These are phyloP conservation scores for Aspergillus texensis DNA, from an alignment of 2,329 filamentous ascomycete genomes.

Conservation along the genomic window DNA sequence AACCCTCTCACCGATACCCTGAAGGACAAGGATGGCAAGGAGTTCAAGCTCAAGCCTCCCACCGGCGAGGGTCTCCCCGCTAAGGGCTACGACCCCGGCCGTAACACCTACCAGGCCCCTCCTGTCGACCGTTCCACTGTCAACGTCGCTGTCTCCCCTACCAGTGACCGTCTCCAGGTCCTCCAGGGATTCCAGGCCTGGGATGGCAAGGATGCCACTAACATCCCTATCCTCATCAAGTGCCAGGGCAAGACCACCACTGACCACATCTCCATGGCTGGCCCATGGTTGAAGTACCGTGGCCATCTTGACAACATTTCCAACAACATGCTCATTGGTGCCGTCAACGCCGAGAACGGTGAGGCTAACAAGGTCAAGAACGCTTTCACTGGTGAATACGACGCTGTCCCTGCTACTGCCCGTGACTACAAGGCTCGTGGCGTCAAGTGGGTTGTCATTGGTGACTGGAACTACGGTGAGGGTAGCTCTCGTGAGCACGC, in stretches of 20 bases:
- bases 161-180: slow-evolving; percentile 91
- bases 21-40: slow-evolving; percentile 93
- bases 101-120: slow-evolving; percentile 94
- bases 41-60: slow-evolving; percentile 84
- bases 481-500: slow-evolving; percentile 97
- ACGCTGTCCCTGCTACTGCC: slow-evolving; percentile 87
- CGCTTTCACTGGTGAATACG: slow-evolving; percentile 78
- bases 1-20: slow-evolving; percentile 92
- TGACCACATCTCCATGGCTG: slow-evolving; percentile 96
- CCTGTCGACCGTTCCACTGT: slow-evolving; percentile 75
- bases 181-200: slow-evolving; percentile 83
- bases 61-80: slow-evolving; percentile 78
- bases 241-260: slow-evolving; percentile 94
- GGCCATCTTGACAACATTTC: slow-evolving; percentile 99
- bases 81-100: slow-evolving; percentile 84
- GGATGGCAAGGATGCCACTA: slow-evolving; percentile 85
- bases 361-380: slow-evolving; percentile 99
- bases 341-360: slow-evolving; percentile 91
- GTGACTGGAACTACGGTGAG: slow-evolving; percentile 99
- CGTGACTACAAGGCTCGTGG: slow-evolving; percentile 98
- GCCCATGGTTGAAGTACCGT: slow-evolving; percentile 98
- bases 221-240: slow-evolving; percentile 95
- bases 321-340: slow-evolving; percentile 99
- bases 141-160: slow-evolving; percentile 79
- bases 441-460: slow-evolving; percentile 94